These are phyloP conservation scores for Chenopodium berlandieri DNA, from an alignment of 148 eudicot species.

Conservation along the genomic window DNA sequence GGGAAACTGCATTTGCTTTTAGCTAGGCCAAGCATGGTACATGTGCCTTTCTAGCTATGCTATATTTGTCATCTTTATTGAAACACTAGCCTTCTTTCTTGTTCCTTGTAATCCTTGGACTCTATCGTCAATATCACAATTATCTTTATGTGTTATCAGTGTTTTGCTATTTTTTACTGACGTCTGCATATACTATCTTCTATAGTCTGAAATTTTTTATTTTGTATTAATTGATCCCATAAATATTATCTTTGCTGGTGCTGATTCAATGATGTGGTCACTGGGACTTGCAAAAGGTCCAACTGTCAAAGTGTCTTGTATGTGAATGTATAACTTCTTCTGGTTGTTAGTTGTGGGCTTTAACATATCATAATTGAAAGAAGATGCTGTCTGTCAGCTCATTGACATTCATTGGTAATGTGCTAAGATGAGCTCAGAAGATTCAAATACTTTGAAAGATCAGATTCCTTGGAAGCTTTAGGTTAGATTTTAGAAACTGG, in stretches of 20 bases:
- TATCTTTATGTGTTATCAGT: not conserved
- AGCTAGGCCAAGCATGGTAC: not conserved
- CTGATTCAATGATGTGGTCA: not conserved
- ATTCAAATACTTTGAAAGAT: not conserved
- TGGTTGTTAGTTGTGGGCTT: not conserved
- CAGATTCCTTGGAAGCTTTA: not conserved
- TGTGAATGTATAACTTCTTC: not conserved
- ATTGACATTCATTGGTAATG: not conserved
- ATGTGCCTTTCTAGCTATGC: not conserved
- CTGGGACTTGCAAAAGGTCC: not conserved
- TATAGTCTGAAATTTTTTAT: not conserved
- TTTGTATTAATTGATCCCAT: not conserved
- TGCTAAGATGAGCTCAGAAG: not conserved
- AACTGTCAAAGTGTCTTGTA: not conserved
- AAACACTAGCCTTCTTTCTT: not conserved
- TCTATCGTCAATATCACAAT: not conserved
- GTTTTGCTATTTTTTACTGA: not conserved
- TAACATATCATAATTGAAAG: not conserved
- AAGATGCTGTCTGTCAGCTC: not conserved
- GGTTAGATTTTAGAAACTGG: not conserved
- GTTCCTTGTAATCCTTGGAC: not conserved
- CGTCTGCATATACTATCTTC: not conserved
- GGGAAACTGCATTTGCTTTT: not conserved
- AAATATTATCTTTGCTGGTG: not conserved
- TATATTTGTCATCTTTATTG: not conserved